A percentile compares a stretch with the other conserved stretches of the same genome.
Evolutionary conservation across 208 protist species (phyloP).

Genomic region (Trypanosoma vivax): DNA sequence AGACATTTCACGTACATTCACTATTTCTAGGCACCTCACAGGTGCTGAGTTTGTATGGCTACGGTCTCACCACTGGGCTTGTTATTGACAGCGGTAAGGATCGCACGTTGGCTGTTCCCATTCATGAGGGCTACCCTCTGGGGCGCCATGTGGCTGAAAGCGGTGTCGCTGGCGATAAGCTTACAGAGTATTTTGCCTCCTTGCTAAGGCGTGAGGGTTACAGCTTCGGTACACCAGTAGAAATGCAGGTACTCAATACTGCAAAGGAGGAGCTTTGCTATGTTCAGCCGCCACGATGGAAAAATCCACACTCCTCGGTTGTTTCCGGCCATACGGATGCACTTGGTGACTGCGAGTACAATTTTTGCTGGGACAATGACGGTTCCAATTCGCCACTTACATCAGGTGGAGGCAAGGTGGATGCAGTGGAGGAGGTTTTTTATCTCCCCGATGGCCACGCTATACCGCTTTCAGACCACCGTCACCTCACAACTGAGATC

Average conservation of each 20-base stretch:
- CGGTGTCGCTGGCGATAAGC: conserved; percentile 56
- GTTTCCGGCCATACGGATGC: neutral
- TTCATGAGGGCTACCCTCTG: conserved; percentile 92
- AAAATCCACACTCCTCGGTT: too few species aligned
- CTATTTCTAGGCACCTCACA: conserved; percentile 88
- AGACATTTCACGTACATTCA: conserved; percentile 90
- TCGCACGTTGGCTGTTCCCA: conserved; percentile 73
- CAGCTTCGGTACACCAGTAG: conserved; percentile 84
- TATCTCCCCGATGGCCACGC: conserved; percentile 82
- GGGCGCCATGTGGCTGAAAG: conserved; percentile 76
- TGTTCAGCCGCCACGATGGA: conserved; percentile 30
- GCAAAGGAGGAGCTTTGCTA: conserved; percentile 92
- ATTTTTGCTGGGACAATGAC: neutral
- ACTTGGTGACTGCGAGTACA: neutral
- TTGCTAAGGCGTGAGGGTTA: conserved; percentile 76
- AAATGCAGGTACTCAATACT: conserved; percentile 74
- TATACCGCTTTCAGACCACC: conserved; percentile 66
- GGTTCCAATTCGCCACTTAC: too few species aligned
- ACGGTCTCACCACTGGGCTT: conserved; percentile 90
- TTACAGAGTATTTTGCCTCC: conserved; percentile 80
- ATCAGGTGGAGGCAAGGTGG: neutral
- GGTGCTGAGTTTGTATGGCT: conserved; percentile 91
- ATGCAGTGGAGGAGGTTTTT: conserved; percentile 37
- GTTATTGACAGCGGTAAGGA: conserved; percentile 91
- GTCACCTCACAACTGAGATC: conserved; percentile 59